Evolutionary conservation across 139 green algal genomes (phyloP), one percentile per base, ranked within the genome.

Genomic region (Astrephomene gubernaculifera): DNA sequence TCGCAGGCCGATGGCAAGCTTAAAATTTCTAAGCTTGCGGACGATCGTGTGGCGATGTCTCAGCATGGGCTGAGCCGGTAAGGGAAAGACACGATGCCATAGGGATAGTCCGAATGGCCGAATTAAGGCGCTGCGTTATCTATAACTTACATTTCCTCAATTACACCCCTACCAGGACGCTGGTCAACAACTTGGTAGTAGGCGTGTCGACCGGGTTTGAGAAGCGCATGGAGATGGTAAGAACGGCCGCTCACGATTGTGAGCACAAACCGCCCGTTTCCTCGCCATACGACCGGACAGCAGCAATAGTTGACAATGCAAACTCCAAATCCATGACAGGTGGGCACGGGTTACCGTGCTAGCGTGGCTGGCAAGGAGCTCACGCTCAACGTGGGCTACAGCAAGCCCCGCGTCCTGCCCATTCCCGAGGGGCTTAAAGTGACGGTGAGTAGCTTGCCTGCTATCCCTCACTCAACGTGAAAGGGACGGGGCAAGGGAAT

Each of bases 291-390:
- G n/a, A n/a, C n/a, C n/a, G n/a, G n/a, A n/a, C n/a, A n/a, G n/a
- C n/a, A n/a, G n/a, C n/a, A n/a, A n/a, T n/a, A n/a, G n/a, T n/a
- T n/a, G n/a, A n/a, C n/a, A n/a, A n/a, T n/a, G n/a, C n/a, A n/a
- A n/a, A n/a, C n/a, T n/a, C n/a, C n/a, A n/a, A n/a, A n/a, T n/a
- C n/a, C n/a, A n/a, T n/a, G n/a, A 25, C 86, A 79, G 71, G 71
- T 96, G 9, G 96, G 96, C 22, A 98, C 99, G 33, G 97, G 97
- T 45, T 99, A 99, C 94, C 91, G 96, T 85, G 97, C 95, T 0
- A 76, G 92, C 17, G 91, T 97, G 6, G 60, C 89, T 2, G 93
- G 92, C 68, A 92, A 93, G 43, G 93, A 93, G 65, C 89, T 99
- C 9, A 97, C 93, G 0, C 88, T 99, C 41, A 98, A 95, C 84